Evolutionary conservation across 148 eudicot species (phyloP).

Genomic region (Polygonum maritimum): DNA sequence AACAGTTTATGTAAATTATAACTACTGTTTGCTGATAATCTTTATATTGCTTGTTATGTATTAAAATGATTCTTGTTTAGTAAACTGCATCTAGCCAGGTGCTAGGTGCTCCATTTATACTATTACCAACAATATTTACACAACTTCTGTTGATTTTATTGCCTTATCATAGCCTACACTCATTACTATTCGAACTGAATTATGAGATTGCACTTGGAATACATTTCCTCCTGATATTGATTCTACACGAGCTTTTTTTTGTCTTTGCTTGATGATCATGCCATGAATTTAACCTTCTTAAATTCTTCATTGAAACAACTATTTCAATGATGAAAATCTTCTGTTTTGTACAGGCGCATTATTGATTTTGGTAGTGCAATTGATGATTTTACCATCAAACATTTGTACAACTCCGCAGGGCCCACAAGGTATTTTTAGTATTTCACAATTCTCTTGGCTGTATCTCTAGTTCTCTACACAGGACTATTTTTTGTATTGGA

Average conservation of each 20-base stretch:
- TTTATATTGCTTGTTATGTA: background rate
- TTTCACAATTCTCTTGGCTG: background rate
- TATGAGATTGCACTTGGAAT: background rate
- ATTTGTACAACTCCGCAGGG: constrained; percentile 67
- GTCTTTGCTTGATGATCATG: background rate
- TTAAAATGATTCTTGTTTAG: background rate
- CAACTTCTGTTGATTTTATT: background rate
- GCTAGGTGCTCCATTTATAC: background rate
- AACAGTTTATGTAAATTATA: background rate
- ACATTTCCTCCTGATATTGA: background rate
- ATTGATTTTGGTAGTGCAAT: constrained; percentile 97
- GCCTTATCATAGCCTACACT: background rate
- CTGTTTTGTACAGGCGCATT: constrained; percentile 55
- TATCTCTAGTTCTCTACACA: background rate
- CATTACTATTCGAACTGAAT: background rate
- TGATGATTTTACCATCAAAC: constrained; percentile 68
- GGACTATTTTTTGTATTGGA: background rate
- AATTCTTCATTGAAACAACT: background rate
- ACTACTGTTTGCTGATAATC: background rate
- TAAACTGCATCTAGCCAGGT: background rate
- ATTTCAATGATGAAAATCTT: background rate
- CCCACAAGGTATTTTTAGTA: constrained; percentile 62
- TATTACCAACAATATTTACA: background rate
- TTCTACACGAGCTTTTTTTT: background rate
- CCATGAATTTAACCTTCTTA: background rate